A percentile compares a stretch with the other conserved stretches of the same genome.
phyloP scores from a whole-genome alignment of 1,284 basidiomycete genomes.

The Heterobasidion irregulare region DNA sequence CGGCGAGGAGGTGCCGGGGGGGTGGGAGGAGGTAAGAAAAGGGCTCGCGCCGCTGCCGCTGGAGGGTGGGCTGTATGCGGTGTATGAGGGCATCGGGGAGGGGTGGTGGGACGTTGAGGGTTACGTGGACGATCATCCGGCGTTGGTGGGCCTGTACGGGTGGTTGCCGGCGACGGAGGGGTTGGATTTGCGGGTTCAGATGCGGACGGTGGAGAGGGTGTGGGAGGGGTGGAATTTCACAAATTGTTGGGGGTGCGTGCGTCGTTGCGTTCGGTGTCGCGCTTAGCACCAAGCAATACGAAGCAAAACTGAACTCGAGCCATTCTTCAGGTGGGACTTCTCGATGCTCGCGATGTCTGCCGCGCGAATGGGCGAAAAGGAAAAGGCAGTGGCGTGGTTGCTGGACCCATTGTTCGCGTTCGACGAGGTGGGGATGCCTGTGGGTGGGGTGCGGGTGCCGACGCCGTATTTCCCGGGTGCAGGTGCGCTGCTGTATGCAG shows the following conservation, averaged over 20 bases:
- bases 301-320: too few species aligned
- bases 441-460: conserved; percentile 48
- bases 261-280: background rate
- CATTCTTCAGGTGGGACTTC: conserved; percentile 43
- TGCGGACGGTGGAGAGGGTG: conserved; percentile 42
- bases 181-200: conserved; percentile 36
- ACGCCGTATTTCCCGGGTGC: conserved; percentile 56
- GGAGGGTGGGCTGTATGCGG: conserved; percentile 40
- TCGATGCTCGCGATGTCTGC: conserved; percentile 57
- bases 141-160: conserved; percentile 46
- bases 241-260: conserved; percentile 39
- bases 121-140: conserved; percentile 51
- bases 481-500: conserved; percentile 39
- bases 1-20: conserved; percentile 28
- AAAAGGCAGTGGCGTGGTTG: conserved; percentile 46
- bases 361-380: conserved; percentile 39
- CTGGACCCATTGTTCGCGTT: conserved; percentile 46
- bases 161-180: conserved; percentile 47
- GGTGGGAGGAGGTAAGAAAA: conserved; percentile 36
- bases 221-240: conserved; percentile 48
- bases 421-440: conserved; percentile 53
- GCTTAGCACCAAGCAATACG: background rate
- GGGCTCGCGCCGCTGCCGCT: conserved; percentile 41
- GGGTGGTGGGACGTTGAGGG: conserved; percentile 43
- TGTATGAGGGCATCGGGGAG: conserved; percentile 45